Percentiles rank a stretch among this genome's conserved stretches.
phyloP scores from a whole-genome alignment of 2,329 filamentous ascomycete genomes.

The Teratosphaeria destructans region DNA sequence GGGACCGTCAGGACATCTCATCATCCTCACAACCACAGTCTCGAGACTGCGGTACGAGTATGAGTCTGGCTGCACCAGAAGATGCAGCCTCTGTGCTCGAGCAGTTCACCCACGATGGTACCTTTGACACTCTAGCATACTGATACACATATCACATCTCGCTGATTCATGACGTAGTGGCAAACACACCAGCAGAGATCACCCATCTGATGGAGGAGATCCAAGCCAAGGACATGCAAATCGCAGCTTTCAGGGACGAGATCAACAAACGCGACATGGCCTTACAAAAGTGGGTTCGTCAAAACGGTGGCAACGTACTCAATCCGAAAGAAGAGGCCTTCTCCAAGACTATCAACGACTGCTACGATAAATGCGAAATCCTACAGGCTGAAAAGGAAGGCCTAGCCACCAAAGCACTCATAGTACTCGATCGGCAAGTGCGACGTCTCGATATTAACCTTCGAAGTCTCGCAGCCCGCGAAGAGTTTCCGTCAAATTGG shows the following conservation, averaged over 20 bases:
- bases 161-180: slow-evolving; percentile 36
- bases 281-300: slow-evolving; percentile 72
- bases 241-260: slow-evolving; percentile 56
- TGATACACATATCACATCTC: neutral
- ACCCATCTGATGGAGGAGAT: slow-evolving; percentile 78
- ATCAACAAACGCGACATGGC: slow-evolving; percentile 63
- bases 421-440: slow-evolving; percentile 54
- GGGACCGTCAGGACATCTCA: neutral
- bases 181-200: slow-evolving; percentile 73
- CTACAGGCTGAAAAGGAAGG: slow-evolving; percentile 66
- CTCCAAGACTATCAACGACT: slow-evolving; percentile 55
- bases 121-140: slow-evolving; percentile 1
- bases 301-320: slow-evolving; percentile 59
- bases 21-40: neutral
- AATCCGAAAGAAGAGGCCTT: slow-evolving; percentile 68
- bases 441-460: slow-evolving; percentile 54
- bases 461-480: slow-evolving; percentile 48
- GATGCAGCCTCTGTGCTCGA: slow-evolving; percentile 63
- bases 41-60: neutral
- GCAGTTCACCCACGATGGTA: slow-evolving; percentile 62
- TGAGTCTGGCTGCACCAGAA: slow-evolving; percentile 39
- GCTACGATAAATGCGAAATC: slow-evolving; percentile 57
- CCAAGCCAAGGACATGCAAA: slow-evolving; percentile 64
- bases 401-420: slow-evolving; percentile 53
- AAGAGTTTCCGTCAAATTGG: slow-evolving; percentile 48